phyloP scores from a whole-genome alignment of 2,329 filamentous ascomycete genomes.

The Orbilia blumenaviensis region DNA sequence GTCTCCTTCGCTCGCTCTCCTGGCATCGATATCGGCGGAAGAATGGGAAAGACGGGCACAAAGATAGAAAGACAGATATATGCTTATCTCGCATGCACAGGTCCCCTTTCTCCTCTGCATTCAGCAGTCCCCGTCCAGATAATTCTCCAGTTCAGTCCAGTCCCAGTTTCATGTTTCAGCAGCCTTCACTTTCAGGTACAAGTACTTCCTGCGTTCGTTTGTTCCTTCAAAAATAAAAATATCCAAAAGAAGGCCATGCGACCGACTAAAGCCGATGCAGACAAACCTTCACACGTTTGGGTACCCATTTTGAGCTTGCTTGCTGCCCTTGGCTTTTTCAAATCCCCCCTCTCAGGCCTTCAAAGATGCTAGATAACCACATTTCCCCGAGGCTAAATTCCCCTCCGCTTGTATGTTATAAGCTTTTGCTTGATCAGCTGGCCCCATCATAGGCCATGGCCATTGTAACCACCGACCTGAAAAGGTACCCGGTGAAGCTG shows the following conservation, averaged over 20 bases:
- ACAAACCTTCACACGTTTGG: constrained; percentile 19
- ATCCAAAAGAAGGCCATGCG: not conserved
- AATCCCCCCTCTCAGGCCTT: not conserved
- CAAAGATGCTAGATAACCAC: not conserved
- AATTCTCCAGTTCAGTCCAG: constrained; percentile 10
- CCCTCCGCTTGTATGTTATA: not conserved
- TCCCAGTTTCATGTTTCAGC: constrained; percentile 40
- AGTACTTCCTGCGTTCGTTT: constrained; percentile 9
- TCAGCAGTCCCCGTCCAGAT: not conserved
- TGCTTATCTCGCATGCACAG: constrained; percentile 25
- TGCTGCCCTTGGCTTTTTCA: constrained; percentile 5
- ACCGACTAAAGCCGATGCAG: constrained; percentile 26
- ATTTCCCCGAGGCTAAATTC: constrained; percentile 7
- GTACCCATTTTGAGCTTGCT: constrained; percentile 3
- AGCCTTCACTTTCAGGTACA: constrained; percentile 32
- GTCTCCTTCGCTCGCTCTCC: too few relatives aligned
- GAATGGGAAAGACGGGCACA: not conserved
- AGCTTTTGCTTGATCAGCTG: constrained; percentile 34
- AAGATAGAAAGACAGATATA: not conserved
- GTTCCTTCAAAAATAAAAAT: not conserved
- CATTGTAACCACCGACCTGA: not conserved
- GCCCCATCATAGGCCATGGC: constrained; percentile 20
- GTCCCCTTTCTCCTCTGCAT: constrained; percentile 19
- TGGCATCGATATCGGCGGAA: not conserved
- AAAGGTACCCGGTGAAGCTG: constrained; percentile 8